Evolutionary conservation across 2,329 filamentous ascomycete genomes (phyloP), one percentile per base, ranked within the genome.

Genomic region (Scytalidium sp.): DNA sequence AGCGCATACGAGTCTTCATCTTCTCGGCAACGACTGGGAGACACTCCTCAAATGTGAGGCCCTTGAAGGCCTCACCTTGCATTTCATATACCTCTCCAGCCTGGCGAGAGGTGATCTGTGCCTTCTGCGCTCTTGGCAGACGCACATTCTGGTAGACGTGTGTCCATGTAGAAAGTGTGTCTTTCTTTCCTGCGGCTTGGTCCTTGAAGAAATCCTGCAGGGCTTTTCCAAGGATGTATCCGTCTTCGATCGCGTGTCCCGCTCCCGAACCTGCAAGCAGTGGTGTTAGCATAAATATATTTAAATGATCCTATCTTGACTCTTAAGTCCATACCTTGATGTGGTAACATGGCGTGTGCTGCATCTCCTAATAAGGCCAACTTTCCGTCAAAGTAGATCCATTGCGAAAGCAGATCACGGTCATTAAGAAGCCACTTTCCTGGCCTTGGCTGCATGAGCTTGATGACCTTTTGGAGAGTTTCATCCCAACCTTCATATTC

Each of bases 201-300:
- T 42, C 27, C 15, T 54, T 49, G 6, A 64, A 46, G 19, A 57
- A 60, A 32, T 62, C 57, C n/a, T 50, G 27, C 13, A 67, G 39
- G 3, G 53, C 64, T 49, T 59, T 59, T 20, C 59, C 64, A 41
- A 64, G 59, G 27, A 64, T 65, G 42, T 61, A 65, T 36, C 70
- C 75, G 56, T 78, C 75, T 60, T 78, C 75, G 53, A 79, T 76
- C 9, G 77, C 73, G 27, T 78, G 71, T 15, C 75, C 75, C 3
- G 74, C 77, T 25, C 67, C 69, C 53, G 78, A 75, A 10, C 75
- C 75, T 50, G 75, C 74, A 3, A 75, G 73, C 75, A 78, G 78
- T 62, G 66, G n/a, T n/a, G n/a, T n/a, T n/a, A n/a, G n/a, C n/a
- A n/a, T n/a, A n/a, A n/a, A n/a, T n/a, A n/a, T n/a, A n/a, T n/a